These are phyloP conservation scores for Senna tora DNA, from an alignment of 306 rosid genomes.

Conservation along the genomic window DNA sequence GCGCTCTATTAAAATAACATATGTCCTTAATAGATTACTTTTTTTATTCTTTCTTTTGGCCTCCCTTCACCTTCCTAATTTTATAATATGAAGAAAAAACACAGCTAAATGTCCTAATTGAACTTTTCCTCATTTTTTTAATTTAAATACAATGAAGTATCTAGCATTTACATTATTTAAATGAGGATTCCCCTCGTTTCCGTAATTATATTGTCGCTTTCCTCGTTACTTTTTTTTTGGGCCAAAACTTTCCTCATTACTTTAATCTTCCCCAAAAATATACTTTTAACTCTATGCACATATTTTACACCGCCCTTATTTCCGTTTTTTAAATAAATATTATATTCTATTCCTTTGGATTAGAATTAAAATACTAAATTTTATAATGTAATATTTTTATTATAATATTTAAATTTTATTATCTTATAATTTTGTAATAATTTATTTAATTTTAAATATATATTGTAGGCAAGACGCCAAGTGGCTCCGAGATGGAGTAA, in stretches of 20 bases:
- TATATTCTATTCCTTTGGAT: no score
- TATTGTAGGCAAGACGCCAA: no score
- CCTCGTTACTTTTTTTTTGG: background rate
- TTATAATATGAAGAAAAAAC: background rate
- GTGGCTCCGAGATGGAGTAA: no score
- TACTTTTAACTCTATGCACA: background rate
- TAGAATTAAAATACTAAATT: no score
- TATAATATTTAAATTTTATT: no score
- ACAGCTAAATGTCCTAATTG: background rate
- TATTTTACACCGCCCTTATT: no score
- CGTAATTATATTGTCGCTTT: background rate
- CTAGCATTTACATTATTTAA: constrained; percentile 3
- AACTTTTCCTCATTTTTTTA: background rate
- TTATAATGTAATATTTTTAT: no score
- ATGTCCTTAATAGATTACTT: background rate
- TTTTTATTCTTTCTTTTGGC: background rate
- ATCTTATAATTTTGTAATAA: no score
- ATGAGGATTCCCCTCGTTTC: constrained; percentile 6
- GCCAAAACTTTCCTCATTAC: no score
- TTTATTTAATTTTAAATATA: no score
- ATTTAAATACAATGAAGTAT: background rate
- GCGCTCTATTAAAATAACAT: background rate
- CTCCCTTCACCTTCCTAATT: background rate
- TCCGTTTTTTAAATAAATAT: no score
- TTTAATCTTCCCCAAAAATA: background rate